These are phyloP conservation scores for Echria macrotheca DNA, from an alignment of 495 filamentous ascomycete species.

Conservation along the genomic window DNA sequence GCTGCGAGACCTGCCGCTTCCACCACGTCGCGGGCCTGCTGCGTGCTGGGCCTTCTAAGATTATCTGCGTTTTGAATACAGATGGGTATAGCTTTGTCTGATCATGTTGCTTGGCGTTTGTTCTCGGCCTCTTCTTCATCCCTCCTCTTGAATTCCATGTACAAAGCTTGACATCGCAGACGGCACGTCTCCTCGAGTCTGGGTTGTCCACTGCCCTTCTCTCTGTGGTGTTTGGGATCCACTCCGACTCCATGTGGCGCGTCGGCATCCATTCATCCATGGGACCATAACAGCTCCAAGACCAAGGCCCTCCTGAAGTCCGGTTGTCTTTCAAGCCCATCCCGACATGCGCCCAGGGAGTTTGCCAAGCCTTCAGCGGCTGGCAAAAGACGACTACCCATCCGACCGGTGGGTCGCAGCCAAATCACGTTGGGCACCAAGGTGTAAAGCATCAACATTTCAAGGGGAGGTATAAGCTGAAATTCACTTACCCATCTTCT, in stretches of 20 bases:
- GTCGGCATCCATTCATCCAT: too few relatives aligned
- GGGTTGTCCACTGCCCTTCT: too few relatives aligned
- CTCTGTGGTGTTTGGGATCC: too few relatives aligned
- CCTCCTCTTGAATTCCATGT: constrained; percentile 22
- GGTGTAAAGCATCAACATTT: too few relatives aligned
- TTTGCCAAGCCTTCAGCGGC: too few relatives aligned
- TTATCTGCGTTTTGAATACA: constrained; percentile 37
- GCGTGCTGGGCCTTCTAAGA: constrained; percentile 37
- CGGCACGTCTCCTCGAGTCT: constrained; percentile 8
- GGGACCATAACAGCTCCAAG: too few relatives aligned
- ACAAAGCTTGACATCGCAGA: constrained; percentile 6
- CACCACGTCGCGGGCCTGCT: constrained; percentile 17
- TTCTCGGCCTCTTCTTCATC: constrained; percentile 15
- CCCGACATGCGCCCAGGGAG: constrained; percentile 3
- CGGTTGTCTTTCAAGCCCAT: constrained; percentile 7
- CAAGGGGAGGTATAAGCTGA: too few relatives aligned
- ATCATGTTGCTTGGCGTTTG: constrained; percentile 18
- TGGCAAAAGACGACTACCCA: neutral
- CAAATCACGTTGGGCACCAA: neutral
- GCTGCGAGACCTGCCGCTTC: constrained; percentile 6
- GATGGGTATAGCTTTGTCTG: too few relatives aligned
- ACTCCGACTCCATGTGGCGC: too few relatives aligned
- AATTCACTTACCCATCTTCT: constrained; percentile 92
- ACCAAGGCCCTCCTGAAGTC: constrained; percentile 8
- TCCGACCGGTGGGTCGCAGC: neutral